Evolutionary conservation across 192 early-diverging fungal genomes (phyloP).

Genomic region (Coemansia asiatica): DNA sequence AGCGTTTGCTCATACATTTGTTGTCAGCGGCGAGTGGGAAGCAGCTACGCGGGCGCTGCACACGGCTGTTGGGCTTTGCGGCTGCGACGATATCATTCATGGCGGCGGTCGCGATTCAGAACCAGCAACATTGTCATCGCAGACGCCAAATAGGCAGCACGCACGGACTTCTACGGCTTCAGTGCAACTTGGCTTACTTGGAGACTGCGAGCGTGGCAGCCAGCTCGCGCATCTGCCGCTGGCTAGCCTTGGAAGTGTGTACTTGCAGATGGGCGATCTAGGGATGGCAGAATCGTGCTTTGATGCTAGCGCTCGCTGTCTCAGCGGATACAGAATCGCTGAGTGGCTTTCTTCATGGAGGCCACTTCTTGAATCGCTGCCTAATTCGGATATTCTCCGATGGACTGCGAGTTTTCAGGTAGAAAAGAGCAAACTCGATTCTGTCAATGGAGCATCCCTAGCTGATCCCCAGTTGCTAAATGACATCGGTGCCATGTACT

Average conservation of each 20-base stretch:
- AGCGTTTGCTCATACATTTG: slow-evolving; percentile 54
- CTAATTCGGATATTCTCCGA: slow-evolving; percentile 9
- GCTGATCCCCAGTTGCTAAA: slow-evolving; percentile 48
- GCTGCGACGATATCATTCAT: slow-evolving; percentile 45
- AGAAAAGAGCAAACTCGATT: background rate
- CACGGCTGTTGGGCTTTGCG: slow-evolving; percentile 50
- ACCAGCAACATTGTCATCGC: background rate
- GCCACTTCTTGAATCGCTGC: slow-evolving; percentile 12
- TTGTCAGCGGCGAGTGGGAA: slow-evolving; percentile 53
- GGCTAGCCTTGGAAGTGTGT: slow-evolving; percentile 48
- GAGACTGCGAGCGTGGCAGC: slow-evolving; percentile 28
- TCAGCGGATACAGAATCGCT: slow-evolving; percentile 26
- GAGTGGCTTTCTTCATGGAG: slow-evolving; percentile 35
- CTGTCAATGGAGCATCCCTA: slow-evolving; percentile 13
- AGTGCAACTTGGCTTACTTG: background rate
- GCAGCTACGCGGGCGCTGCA: slow-evolving; percentile 51
- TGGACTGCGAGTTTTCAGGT: slow-evolving; percentile 7
- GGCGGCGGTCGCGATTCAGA: slow-evolving; percentile 28
- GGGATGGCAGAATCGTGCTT: slow-evolving; percentile 53
- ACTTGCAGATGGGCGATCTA: slow-evolving; percentile 50
- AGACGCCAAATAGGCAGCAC: slow-evolving; percentile 16
- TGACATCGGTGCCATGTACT: slow-evolving; percentile 45
- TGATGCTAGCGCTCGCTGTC: slow-evolving; percentile 44
- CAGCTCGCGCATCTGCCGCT: slow-evolving; percentile 48
- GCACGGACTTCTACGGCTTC: background rate